Percentiles rank a stretch among this genome's conserved stretches.
Evolutionary conservation across 495 filamentous ascomycete species (phyloP).

Genomic region (Penicillium herquei): DNA sequence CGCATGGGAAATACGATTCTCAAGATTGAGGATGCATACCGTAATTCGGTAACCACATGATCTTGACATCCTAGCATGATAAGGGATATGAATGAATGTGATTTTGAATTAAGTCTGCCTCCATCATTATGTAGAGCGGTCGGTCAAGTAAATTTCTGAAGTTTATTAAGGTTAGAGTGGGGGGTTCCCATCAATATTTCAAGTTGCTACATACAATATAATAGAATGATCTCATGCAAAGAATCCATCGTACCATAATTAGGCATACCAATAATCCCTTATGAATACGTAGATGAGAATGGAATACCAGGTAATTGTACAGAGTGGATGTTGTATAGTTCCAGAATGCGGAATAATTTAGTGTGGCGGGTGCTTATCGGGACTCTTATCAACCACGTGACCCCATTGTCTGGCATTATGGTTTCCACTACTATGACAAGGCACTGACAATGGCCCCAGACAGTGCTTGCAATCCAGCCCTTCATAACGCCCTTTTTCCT

Average conservation of each 20-base stretch:
- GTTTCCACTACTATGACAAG: conserved; percentile 20
- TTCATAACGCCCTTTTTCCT: conserved; percentile 47
- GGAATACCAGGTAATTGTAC: too few relatives aligned
- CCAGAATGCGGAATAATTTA: background rate
- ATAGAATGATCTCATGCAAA: background rate
- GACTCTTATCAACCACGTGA: conserved; percentile 26
- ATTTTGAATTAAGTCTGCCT: conserved; percentile 6
- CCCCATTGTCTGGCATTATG: conserved; percentile 5
- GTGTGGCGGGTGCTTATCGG: conserved; percentile 2
- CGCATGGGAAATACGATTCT: conserved; percentile 7
- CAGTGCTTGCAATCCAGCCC: conserved; percentile 37
- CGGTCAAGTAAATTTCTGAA: background rate
- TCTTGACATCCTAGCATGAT: conserved; percentile 2
- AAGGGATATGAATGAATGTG: conserved; percentile 18
- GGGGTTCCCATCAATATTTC: too few relatives aligned
- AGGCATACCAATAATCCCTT: too few relatives aligned
- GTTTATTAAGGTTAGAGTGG: background rate
- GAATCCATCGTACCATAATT: too few relatives aligned
- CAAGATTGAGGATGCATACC: conserved; percentile 1
- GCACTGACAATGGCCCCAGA: conserved; percentile 23
- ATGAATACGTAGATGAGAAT: too few relatives aligned
- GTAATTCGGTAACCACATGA: background rate
- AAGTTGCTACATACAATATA: background rate
- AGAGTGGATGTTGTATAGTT: too few relatives aligned
- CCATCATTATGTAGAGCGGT: background rate